Evolutionary conservation across 2,329 filamentous ascomycete species (phyloP).

Genomic region (Cladophialophora psammophila): DNA sequence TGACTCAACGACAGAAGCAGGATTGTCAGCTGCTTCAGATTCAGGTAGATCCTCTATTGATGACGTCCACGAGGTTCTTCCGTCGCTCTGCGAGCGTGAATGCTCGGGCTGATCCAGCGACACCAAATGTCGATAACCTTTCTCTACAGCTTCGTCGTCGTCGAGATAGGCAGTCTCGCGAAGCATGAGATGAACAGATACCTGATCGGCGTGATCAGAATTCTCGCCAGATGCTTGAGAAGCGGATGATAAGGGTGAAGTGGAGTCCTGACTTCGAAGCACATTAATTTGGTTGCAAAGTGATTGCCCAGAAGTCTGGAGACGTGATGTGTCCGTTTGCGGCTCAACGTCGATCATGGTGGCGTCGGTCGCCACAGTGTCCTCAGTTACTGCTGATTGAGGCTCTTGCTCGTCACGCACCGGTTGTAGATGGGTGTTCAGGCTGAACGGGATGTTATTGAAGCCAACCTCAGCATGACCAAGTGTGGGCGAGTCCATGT

Average conservation of each 20-base stretch:
- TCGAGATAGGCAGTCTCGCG: conserved; percentile 54
- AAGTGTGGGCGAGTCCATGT: conserved; percentile 55
- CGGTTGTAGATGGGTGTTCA: conserved; percentile 37
- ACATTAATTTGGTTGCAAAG: conserved; percentile 58
- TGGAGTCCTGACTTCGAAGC: conserved; percentile 56
- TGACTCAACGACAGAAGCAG: not conserved
- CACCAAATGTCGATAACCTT: conserved; percentile 47
- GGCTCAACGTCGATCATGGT: conserved; percentile 72
- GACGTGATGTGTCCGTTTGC: conserved; percentile 63
- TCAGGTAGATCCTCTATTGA: conserved; percentile 36
- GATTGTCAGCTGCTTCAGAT: conserved; percentile 11
- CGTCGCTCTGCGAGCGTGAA: conserved; percentile 34
- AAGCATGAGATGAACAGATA: conserved; percentile 65
- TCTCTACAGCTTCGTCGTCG: conserved; percentile 47
- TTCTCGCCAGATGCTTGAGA: conserved; percentile 41
- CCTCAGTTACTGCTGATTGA: conserved; percentile 62
- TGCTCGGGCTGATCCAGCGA: conserved; percentile 22
- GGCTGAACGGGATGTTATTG: conserved; percentile 29
- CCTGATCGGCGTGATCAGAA: conserved; percentile 59
- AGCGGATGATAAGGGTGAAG: conserved; percentile 49
- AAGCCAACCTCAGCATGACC: conserved; percentile 49
- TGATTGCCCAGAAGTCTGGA: conserved; percentile 48
- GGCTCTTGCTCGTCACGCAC: conserved; percentile 30
- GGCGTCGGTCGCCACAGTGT: conserved; percentile 68
- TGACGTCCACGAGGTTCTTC: conserved; percentile 39